Evolutionary conservation across 345 rosid genomes (phyloP), one percentile per base, ranked within the genome.

Genomic region (Linum trigynum): DNA sequence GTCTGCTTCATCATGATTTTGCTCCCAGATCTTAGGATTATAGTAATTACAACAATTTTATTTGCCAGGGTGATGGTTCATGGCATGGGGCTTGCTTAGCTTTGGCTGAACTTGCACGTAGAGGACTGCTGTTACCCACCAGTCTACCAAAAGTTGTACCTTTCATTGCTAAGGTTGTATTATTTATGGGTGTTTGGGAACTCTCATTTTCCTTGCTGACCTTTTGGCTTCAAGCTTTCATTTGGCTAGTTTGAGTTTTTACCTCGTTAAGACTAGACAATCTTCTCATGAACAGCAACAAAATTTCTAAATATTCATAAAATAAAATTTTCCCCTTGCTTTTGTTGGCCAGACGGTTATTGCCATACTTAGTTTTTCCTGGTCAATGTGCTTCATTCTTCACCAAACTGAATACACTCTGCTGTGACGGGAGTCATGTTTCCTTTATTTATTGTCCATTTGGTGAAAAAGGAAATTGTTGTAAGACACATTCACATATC

Each of bases 11-110:
- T 64, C 58, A 39, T 10, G 50, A 7, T 62, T 39, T 23, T 23
- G 50, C 17, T 62, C 41, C 15, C 11, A 14, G 9, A n/a, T 62
- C 55, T 5, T 67, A 10, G 41, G 70, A 61, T 5, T 59, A 67
- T 43, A 17, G 45, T 75, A 60, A 56, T 71, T 74, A 68, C 71
- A 66, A 65, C 59, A 67, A 1, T 63, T 62, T 66, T 39, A 71
- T 71, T 75, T 77, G 68, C 66, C 77, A 94, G 99, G 96, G 97
- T 73, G 99, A 92, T 83, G 97, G 97, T 70, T 90, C 99, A 12
- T 94, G 99, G 97, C 99, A 90, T 83, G 99, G 99, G 38, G 97
- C 94, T 71, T 94, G 99, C 87, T 81, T 90, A 75, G 88, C 99
- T 50, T 80, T 90, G 73, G 97, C 99, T 67, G 96, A 94, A 77